Percentiles rank a stretch among this genome's conserved stretches.
Evolutionary conservation across 768 basidiomycete genomes (phyloP).

Genomic region (Lactifluus volemus): DNA sequence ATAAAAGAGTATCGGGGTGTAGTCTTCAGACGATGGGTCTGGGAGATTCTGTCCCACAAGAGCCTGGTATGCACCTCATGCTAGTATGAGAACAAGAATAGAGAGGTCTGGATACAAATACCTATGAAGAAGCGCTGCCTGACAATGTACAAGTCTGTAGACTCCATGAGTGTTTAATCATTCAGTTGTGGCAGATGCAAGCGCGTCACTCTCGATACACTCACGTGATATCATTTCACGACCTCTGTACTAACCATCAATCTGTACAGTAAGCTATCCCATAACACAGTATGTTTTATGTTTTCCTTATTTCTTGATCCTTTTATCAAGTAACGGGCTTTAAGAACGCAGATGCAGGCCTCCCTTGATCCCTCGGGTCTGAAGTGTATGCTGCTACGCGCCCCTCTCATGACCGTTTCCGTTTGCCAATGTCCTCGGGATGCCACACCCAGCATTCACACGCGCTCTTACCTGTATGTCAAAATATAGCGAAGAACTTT

Average conservation of each 20-base stretch:
- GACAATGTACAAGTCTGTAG: constrained; percentile 55
- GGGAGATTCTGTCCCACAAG: constrained; percentile 49
- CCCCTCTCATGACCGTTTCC: neutral
- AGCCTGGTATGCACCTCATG: constrained; percentile 58
- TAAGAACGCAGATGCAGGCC: constrained; percentile 47
- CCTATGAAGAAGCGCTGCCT: constrained; percentile 74
- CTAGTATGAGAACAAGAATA: neutral
- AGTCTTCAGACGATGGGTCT: constrained; percentile 53
- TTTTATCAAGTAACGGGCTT: neutral
- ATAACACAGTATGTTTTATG: neutral
- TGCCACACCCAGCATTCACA: constrained; percentile 49
- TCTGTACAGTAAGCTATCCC: too few species aligned
- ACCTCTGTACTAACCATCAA: neutral
- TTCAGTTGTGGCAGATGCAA: neutral
- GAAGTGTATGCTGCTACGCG: constrained; percentile 32
- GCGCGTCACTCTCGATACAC: neutral
- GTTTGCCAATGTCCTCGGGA: neutral
- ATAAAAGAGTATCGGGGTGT: constrained; percentile 59
- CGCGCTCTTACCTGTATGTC: constrained; percentile 69
- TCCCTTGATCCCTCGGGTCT: constrained; percentile 51
- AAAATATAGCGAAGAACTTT: constrained; percentile 75
- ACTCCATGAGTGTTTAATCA: constrained; percentile 35
- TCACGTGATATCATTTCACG: neutral
- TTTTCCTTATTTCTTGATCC: neutral
- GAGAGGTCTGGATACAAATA: constrained; percentile 22